These are phyloP conservation scores for Colletotrichum liaoningense DNA, from an alignment of 2,329 filamentous ascomycete genomes.

Conservation along the genomic window DNA sequence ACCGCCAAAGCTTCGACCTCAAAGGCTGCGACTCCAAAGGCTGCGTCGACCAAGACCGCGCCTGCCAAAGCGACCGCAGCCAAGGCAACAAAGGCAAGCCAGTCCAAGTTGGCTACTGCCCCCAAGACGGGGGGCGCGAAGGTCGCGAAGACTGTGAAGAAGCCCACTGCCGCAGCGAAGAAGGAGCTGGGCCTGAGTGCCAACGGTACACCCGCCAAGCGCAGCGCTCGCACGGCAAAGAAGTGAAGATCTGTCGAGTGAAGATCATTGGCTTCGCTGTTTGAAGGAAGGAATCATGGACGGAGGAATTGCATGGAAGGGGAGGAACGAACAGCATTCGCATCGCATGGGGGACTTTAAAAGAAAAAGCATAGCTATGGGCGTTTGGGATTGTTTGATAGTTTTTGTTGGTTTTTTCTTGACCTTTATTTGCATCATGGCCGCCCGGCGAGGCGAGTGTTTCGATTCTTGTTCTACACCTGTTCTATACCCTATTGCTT, in stretches of 20 bases:
- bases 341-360: background rate
- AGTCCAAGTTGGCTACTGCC: constrained; percentile 1
- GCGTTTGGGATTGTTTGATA: background rate
- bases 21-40: background rate
- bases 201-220: constrained; percentile 33
- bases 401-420: background rate
- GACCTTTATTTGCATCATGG: background rate
- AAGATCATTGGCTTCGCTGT: background rate
- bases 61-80: constrained; percentile 1
- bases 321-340: background rate
- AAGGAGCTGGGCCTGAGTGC: constrained; percentile 22
- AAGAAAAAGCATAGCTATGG: background rate
- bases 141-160: constrained; percentile 39
- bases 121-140: constrained; percentile 47
- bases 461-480: background rate
- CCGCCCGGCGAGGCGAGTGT: background rate
- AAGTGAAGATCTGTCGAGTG: background rate
- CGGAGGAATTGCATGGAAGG: background rate
- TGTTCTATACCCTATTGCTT: constrained; percentile 14
- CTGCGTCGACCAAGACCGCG: background rate
- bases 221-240: constrained; percentile 19
- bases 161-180: constrained; percentile 30
- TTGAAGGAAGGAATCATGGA: background rate
- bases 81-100: constrained; percentile 14
- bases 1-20: background rate